These are phyloP conservation scores for Collybia sp. DNA, from an alignment of 768 basidiomycete species.

Conservation along the genomic window DNA sequence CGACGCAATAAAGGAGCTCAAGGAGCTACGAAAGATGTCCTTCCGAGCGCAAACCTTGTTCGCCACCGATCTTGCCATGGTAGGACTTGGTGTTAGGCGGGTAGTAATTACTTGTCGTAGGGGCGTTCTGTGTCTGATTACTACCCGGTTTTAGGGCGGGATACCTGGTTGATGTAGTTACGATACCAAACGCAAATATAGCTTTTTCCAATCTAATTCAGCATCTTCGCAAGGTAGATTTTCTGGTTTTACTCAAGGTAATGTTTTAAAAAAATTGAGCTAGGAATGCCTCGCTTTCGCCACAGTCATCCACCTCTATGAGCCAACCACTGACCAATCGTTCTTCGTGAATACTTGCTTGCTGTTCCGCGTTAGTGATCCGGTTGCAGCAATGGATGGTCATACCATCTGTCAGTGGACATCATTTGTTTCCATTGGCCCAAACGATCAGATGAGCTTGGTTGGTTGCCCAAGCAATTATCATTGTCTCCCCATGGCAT, in stretches of 20 bases:
- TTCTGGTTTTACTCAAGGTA: not conserved
- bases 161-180: conserved; percentile 47
- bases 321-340: conserved; percentile 42
- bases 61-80: conserved; percentile 33
- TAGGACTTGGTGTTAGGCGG: conserved; percentile 33
- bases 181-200: conserved; percentile 25
- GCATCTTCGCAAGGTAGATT: conserved; percentile 32
- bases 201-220: conserved; percentile 31
- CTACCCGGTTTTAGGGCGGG: conserved; percentile 27
- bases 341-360: conserved; percentile 46
- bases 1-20: conserved; percentile 5
- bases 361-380: conserved; percentile 8
- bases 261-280: not conserved
- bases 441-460: conserved; percentile 5
- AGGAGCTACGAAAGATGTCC: conserved; percentile 11
- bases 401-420: not conserved
- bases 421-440: conserved; percentile 11
- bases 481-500: not conserved
- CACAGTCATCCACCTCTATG: conserved; percentile 39
- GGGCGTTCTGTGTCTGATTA: not conserved
- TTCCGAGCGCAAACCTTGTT: conserved; percentile 20
- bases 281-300: conserved; percentile 25
- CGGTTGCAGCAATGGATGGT: not conserved
- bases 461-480: not conserved
- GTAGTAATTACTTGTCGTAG: conserved; percentile 15